Percentiles rank a stretch among this genome's conserved stretches.
Evolutionary conservation across 2,329 filamentous ascomycete genomes (phyloP).

Genomic region (Nothophoma quercina): DNA sequence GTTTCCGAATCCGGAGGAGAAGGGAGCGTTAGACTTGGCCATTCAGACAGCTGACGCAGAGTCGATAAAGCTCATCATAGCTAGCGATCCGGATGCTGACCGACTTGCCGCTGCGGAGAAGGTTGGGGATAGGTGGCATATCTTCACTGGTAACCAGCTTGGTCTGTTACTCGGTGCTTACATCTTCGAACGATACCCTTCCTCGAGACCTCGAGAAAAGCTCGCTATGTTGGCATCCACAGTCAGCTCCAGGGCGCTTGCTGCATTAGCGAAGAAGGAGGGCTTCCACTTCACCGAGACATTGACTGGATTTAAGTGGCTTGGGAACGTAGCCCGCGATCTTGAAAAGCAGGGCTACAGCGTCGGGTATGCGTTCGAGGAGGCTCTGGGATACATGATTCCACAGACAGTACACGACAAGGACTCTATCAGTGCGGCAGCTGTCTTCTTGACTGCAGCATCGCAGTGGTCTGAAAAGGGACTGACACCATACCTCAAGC

Average conservation of each 20-base stretch:
- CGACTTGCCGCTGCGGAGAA: slow-evolving; percentile 69
- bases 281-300: slow-evolving; percentile 68
- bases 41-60: slow-evolving; percentile 62
- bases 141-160: slow-evolving; percentile 71
- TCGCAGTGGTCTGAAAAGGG: slow-evolving; percentile 60
- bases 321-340: slow-evolving; percentile 66
- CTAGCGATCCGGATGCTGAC: slow-evolving; percentile 72
- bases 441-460: slow-evolving; percentile 65
- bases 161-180: slow-evolving; percentile 67
- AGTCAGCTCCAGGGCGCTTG: slow-evolving; percentile 70
- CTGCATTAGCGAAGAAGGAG: slow-evolving; percentile 62
- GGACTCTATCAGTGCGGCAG: slow-evolving; percentile 68
- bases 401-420: slow-evolving; percentile 69
- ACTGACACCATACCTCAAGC: slow-evolving; percentile 64
- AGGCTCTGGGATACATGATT: slow-evolving; percentile 73
- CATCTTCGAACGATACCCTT: slow-evolving; percentile 58
- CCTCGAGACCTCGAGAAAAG: slow-evolving; percentile 47
- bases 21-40: slow-evolving; percentile 67
- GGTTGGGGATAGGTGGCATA: slow-evolving; percentile 63
- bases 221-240: slow-evolving; percentile 68
- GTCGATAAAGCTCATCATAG: slow-evolving; percentile 62
- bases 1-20: slow-evolving; percentile 72
- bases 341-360: slow-evolving; percentile 58
- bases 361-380: slow-evolving; percentile 68
- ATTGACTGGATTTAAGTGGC: slow-evolving; percentile 73